phyloP scores from a whole-genome alignment of 495 filamentous ascomycete genomes.

The Penicillium turbatum region DNA sequence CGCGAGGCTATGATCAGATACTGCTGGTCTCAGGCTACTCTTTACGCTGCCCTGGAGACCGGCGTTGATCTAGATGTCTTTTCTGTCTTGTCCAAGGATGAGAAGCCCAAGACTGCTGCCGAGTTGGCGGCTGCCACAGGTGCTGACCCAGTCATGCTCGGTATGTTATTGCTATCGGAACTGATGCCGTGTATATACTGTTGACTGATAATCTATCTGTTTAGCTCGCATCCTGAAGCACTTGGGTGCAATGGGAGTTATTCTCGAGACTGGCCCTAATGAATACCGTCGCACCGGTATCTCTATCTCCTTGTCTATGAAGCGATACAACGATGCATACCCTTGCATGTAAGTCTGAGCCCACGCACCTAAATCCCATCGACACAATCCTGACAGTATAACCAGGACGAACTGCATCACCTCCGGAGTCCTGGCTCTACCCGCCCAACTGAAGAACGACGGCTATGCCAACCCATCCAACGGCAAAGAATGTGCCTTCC shows the following conservation, averaged over 20 bases:
- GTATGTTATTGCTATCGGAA: slow-evolving; percentile 13
- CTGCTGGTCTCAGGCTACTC: slow-evolving; percentile 37
- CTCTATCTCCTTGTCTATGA: slow-evolving; percentile 34
- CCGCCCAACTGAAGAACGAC: slow-evolving; percentile 27
- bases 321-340: slow-evolving; percentile 34
- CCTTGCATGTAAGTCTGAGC: slow-evolving; percentile 29
- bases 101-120: slow-evolving; percentile 27
- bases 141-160: slow-evolving; percentile 27
- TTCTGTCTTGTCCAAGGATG: slow-evolving; percentile 27
- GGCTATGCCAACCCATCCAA: slow-evolving; percentile 30
- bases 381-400: slow-evolving; percentile 2
- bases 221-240: slow-evolving; percentile 44
- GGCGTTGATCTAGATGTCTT: slow-evolving; percentile 35
- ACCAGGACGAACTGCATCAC: slow-evolving; percentile 31
- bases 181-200: neutral
- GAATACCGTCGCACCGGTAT: slow-evolving; percentile 44
- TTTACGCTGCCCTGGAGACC: slow-evolving; percentile 32
- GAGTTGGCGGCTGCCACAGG: slow-evolving; percentile 31
- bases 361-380: neutral
- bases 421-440: slow-evolving; percentile 26
- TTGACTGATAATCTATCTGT: neutral
- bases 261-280: slow-evolving; percentile 41
- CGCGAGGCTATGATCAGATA: slow-evolving; percentile 39
- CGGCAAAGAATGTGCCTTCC: slow-evolving; percentile 28
- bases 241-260: slow-evolving; percentile 46